Percentiles rank a stretch among this genome's conserved stretches.
Evolutionary conservation across 441 rosid species (phyloP).

Genomic region (Manihot esculenta): DNA sequence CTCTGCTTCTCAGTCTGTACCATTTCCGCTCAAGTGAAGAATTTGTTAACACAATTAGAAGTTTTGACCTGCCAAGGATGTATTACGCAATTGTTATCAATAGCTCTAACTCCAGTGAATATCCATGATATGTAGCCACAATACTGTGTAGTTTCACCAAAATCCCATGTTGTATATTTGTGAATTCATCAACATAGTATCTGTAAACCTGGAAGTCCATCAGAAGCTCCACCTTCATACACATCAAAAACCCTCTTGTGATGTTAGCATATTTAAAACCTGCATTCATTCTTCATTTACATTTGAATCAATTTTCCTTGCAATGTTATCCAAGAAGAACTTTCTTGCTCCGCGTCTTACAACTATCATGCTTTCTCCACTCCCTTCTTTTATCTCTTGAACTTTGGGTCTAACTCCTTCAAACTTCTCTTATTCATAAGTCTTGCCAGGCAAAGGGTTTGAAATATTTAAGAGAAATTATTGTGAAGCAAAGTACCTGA

Average conservation of each 20-base stretch:
- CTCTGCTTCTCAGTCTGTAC: slow-evolving; percentile 50
- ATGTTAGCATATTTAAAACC: slow-evolving; percentile 80
- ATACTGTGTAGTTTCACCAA: slow-evolving; percentile 57
- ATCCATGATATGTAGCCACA: slow-evolving; percentile 56
- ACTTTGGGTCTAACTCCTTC: slow-evolving; percentile 62
- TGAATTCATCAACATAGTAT: slow-evolving; percentile 84
- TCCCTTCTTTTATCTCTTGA: slow-evolving; percentile 40
- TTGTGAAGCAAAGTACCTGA: slow-evolving; percentile 96
- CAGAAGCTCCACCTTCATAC: slow-evolving; percentile 71
- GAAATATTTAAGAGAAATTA: slow-evolving; percentile 91
- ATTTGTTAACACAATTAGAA: slow-evolving; percentile 61
- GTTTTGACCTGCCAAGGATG: slow-evolving; percentile 83
- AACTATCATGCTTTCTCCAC: slow-evolving; percentile 57
- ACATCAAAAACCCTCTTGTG: slow-evolving; percentile 74
- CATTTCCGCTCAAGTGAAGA: slow-evolving; percentile 51
- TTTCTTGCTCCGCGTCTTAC: slow-evolving; percentile 84
- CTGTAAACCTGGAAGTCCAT: slow-evolving; percentile 86
- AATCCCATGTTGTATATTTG: slow-evolving; percentile 61
- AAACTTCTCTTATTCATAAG: slow-evolving; percentile 81
- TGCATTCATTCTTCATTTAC: slow-evolving; percentile 68
- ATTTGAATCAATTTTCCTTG: slow-evolving; percentile 72
- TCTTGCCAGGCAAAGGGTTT: slow-evolving; percentile 91
- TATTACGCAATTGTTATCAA: slow-evolving; percentile 84
- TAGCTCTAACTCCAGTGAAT: slow-evolving; percentile 82
- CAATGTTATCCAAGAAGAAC: slow-evolving; percentile 70